Percentiles rank a stretch among this genome's conserved stretches.
phyloP scores from a whole-genome alignment of 768 basidiomycete species.

The Cantharellus cinnabarinus region DNA sequence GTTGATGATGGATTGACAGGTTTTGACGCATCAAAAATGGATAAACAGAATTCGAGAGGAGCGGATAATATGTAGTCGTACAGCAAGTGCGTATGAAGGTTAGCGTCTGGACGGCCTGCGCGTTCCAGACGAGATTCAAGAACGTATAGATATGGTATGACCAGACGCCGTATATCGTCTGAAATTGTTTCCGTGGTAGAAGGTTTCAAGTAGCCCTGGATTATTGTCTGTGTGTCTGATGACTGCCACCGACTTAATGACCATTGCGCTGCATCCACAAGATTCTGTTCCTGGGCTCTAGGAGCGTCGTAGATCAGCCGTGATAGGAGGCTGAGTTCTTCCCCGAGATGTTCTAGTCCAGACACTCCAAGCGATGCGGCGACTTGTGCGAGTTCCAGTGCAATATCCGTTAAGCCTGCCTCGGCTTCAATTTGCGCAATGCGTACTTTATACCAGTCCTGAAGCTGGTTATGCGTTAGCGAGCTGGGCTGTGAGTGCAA shows the following conservation, averaged over 20 bases:
- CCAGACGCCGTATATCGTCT: conserved; percentile 49
- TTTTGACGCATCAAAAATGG: conserved; percentile 80
- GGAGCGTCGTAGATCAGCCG: conserved; percentile 70
- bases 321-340: conserved; percentile 76
- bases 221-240: conserved; percentile 41
- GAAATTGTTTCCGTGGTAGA: conserved; percentile 48
- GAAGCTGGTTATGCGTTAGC: conserved; percentile 31
- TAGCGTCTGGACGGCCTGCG: conserved; percentile 44
- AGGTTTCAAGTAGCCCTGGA: conserved; percentile 55
- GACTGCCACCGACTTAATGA: conserved; percentile 51
- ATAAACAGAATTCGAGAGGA: conserved; percentile 43
- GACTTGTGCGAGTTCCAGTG: conserved; percentile 64
- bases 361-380: conserved; percentile 64
- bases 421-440: conserved; percentile 38
- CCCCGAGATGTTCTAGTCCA: conserved; percentile 67
- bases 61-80: conserved; percentile 53
- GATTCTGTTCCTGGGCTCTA: conserved; percentile 18
- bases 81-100: conserved; percentile 40
- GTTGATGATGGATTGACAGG: conserved; percentile 54
- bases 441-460: conserved; percentile 54
- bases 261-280: conserved; percentile 34
- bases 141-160: conserved; percentile 84
- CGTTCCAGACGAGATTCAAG: conserved; percentile 79
- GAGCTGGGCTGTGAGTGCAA: conserved; percentile 12
- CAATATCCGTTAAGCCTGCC: conserved; percentile 60